Evolutionary conservation across 306 rosid species (phyloP), one percentile per base, ranked within the genome.

Genomic region (Neltuma alba): DNA sequence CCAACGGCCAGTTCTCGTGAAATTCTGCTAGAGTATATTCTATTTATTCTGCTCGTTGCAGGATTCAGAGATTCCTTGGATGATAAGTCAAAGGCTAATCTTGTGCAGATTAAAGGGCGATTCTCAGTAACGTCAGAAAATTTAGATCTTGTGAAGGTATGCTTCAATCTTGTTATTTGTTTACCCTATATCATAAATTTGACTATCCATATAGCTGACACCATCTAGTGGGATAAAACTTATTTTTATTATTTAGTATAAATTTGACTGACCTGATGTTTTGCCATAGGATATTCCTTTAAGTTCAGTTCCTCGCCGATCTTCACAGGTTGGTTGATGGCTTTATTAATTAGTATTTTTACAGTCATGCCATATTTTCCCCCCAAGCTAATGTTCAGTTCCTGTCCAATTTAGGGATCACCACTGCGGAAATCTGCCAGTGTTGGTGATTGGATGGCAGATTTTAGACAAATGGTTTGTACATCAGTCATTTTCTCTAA

Each of bases 121-220:
- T 96, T 96, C 89, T 96, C 99, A 68, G 99, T 96, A 75, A 96
- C 99, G 1, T 91, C 97, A 57, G 99, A 93, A 86, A 96, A 93
- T 81, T 86, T 96, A 81, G 99, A 96, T 89, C 92, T 96, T 72
- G 99, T 90, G 70, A 96, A 90, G 97, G 99, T 96, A 80, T 86
- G 76, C 5, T 72, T 71, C 72, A 64, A 73, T 40, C 71, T 42
- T 62, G 37, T 63, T 44, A 42, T 80, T 15, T 63, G 52, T 36
- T 79, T 74, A 33, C 54, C 73, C 45, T 40, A 23, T 78, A 47
- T 41, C 31, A 72, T 64, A 25, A 67, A 80, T 37, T 55, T 74
- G 79, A 80, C 91, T 87, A 52, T 52, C 6, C 3, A 52, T 52
- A 7, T 52, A 52, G 25, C 11, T 1, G 15, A 52, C 12, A 1